These are phyloP conservation scores for Odontarrhena argentea DNA, from an alignment of 345 rosid species.

Conservation along the genomic window DNA sequence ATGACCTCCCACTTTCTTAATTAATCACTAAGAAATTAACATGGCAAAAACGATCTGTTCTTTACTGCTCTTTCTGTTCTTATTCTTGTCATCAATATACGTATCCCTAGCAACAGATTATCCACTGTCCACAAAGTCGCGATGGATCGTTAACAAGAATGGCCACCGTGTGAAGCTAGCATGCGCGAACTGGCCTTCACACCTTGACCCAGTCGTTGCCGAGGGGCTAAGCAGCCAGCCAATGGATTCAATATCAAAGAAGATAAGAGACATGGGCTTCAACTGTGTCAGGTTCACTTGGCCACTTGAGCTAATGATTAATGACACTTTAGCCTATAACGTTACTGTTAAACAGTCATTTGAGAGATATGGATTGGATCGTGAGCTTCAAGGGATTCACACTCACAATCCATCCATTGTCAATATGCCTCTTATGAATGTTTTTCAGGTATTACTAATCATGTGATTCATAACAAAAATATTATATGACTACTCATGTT, in stretches of 20 bases:
- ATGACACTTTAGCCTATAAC: slow-evolving; percentile 52
- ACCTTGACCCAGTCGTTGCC: slow-evolving; percentile 62
- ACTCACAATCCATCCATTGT: slow-evolving; percentile 72
- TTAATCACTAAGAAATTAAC: slow-evolving; percentile 19
- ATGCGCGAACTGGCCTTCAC: slow-evolving; percentile 72
- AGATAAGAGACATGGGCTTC: slow-evolving; percentile 52
- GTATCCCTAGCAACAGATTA: slow-evolving; percentile 22
- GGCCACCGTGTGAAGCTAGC: slow-evolving; percentile 69
- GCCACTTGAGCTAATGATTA: slow-evolving; percentile 65
- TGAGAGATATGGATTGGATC: slow-evolving; percentile 59
- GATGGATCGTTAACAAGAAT: slow-evolving; percentile 59
- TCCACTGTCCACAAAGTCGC: slow-evolving; percentile 53
- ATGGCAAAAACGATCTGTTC: slow-evolving; percentile 20
- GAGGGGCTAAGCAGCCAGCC: slow-evolving; percentile 78
- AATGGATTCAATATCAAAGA: slow-evolving; percentile 46
- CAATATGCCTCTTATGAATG: slow-evolving; percentile 66
- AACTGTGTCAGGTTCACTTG: slow-evolving; percentile 78
- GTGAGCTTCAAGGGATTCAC: slow-evolving; percentile 63
- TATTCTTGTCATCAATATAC: slow-evolving; percentile 22
- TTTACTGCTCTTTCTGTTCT: not conserved
- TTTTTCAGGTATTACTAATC: slow-evolving; percentile 54
- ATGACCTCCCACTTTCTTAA: not conserved
- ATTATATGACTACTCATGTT: too few relatives aligned
- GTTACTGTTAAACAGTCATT: slow-evolving; percentile 65
- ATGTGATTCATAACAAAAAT: not conserved